These are phyloP conservation scores for Fulvia fulva DNA, from an alignment of 2,329 filamentous ascomycete species.

Conservation along the genomic window DNA sequence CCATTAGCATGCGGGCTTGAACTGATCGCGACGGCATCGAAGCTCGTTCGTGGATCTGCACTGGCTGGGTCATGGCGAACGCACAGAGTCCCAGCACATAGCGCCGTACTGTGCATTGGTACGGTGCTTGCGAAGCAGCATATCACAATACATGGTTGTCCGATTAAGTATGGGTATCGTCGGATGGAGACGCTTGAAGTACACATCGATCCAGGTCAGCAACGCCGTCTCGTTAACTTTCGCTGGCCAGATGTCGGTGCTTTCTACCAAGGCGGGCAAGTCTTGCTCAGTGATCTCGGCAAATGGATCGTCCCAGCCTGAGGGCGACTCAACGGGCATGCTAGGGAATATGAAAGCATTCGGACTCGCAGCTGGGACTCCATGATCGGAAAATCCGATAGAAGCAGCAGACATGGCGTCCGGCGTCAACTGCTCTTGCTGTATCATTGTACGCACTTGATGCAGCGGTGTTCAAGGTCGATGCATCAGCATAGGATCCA, in stretches of 20 bases:
- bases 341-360: slow-evolving; percentile 36
- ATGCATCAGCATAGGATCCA: too few relatives aligned
- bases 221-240: slow-evolving; percentile 41
- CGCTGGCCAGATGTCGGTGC: slow-evolving; percentile 36
- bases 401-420: slow-evolving; percentile 2
- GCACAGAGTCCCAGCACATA: slow-evolving; percentile 41
- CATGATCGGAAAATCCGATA: slow-evolving; percentile 21
- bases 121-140: slow-evolving; percentile 42
- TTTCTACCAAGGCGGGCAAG: slow-evolving; percentile 26
- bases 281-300: slow-evolving; percentile 29
- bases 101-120: slow-evolving; percentile 42
- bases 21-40: slow-evolving; percentile 26
- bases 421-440: background rate
- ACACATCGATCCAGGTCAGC: slow-evolving; percentile 39
- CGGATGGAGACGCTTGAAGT: slow-evolving; percentile 43
- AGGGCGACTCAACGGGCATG: slow-evolving; percentile 33
- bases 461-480: background rate
- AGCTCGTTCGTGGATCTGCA: slow-evolving; percentile 40
- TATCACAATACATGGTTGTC: slow-evolving; percentile 40
- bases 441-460: background rate
- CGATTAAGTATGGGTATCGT: slow-evolving; percentile 42
- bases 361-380: slow-evolving; percentile 24
- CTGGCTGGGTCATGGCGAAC: slow-evolving; percentile 44
- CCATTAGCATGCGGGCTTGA: slow-evolving; percentile 42
- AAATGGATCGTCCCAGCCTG: slow-evolving; percentile 30